Conservation (phyloP, 257 asterid species). For the Anisodus acutangulus region DNA sequence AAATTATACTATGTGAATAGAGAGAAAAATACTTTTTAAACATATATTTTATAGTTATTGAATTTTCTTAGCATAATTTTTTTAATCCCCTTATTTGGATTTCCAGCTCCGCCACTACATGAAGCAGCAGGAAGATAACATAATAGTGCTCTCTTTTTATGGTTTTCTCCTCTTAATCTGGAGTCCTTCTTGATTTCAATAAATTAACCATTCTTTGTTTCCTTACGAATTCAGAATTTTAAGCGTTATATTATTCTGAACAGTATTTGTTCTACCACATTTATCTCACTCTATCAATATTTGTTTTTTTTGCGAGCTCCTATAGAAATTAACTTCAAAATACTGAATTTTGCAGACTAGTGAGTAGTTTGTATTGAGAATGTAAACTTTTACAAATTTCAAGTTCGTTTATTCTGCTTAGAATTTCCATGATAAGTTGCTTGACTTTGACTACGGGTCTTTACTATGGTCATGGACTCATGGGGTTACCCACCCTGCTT, state of each 20-base stretch:
- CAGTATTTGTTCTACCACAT: not conserved
- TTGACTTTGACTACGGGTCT: constrained; percentile 12
- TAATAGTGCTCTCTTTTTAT: too few relatives aligned
- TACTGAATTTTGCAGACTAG: not conserved
- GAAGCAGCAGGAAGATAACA: too few relatives aligned
- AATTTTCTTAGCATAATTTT: too few relatives aligned
- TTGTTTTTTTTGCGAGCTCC: too few relatives aligned
- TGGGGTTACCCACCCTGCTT: not conserved
- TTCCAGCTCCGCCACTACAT: too few relatives aligned
- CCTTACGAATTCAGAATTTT: not conserved
- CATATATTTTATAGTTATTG: too few relatives aligned
- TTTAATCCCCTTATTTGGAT: too few relatives aligned
- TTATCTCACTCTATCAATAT: not conserved
- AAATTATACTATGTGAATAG: too few relatives aligned
- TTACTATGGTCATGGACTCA: not conserved
- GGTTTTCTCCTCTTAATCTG: too few relatives aligned
- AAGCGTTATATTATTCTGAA: not conserved
- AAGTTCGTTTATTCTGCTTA: not conserved
- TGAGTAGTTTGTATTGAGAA: not conserved
- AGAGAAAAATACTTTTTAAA: too few relatives aligned
- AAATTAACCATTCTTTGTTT: not conserved
- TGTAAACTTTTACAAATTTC: not conserved
- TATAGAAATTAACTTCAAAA: not conserved
- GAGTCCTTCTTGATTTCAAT: not conserved
- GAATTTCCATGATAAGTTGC: constrained; percentile 1